phyloP scores from a whole-genome alignment of 2,329 filamentous ascomycete genomes.

The Didymella keratinophila region DNA sequence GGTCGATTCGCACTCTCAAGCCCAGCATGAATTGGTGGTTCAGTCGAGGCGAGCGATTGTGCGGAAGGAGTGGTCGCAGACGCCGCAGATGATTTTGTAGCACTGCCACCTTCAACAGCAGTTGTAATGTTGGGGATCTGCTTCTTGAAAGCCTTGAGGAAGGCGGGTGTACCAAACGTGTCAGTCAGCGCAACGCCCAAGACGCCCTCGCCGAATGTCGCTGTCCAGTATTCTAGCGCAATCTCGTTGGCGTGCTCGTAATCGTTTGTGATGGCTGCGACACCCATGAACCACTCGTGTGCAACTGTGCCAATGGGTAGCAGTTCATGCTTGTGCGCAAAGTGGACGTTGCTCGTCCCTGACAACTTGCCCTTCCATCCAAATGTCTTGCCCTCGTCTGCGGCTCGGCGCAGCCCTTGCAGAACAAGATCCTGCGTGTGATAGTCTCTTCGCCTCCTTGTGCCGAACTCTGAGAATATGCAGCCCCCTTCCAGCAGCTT shows the following conservation, averaged over 20 bases:
- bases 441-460: slow-evolving; percentile 86
- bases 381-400: slow-evolving; percentile 70
- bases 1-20: slow-evolving; percentile 53
- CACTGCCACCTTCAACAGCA: slow-evolving; percentile 51
- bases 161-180: slow-evolving; percentile 91
- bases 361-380: slow-evolving; percentile 76
- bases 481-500: slow-evolving; percentile 82
- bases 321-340: slow-evolving; percentile 91
- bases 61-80: slow-evolving; percentile 52
- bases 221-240: slow-evolving; percentile 86
- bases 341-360: slow-evolving; percentile 95
- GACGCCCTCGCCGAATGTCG: slow-evolving; percentile 84
- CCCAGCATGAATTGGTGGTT: slow-evolving; percentile 56
- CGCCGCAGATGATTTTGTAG: slow-evolving; percentile 51
- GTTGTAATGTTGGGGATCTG: slow-evolving; percentile 61
- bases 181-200: slow-evolving; percentile 92
- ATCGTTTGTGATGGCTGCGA: slow-evolving; percentile 86
- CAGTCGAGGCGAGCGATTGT: slow-evolving; percentile 50
- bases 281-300: slow-evolving; percentile 99
- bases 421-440: slow-evolving; percentile 94
- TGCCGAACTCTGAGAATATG: slow-evolving; percentile 92
- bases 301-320: slow-evolving; percentile 88
- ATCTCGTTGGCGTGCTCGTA: slow-evolving; percentile 86
- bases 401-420: slow-evolving; percentile 80
- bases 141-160: slow-evolving; percentile 82